phyloP scores from a whole-genome alignment of 345 rosid species.

The Garcia nutans region DNA sequence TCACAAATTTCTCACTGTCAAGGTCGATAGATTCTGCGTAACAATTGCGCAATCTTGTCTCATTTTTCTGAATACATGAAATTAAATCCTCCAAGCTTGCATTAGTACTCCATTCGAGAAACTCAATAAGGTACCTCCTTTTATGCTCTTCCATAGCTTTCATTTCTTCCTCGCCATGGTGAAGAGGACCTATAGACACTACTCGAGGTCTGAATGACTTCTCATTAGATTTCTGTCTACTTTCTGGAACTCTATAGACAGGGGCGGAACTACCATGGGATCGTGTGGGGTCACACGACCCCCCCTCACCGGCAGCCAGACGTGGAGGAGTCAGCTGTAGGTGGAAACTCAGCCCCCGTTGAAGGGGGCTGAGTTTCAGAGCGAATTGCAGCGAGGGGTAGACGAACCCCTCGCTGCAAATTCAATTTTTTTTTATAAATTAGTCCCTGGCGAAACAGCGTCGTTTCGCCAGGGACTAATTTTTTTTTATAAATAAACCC shows the following conservation, averaged over 20 bases:
- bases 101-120: not conserved
- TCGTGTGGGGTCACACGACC: too few species aligned
- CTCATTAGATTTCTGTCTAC: not conserved
- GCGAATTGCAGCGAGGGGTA: too few species aligned
- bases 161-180: constrained; percentile 9
- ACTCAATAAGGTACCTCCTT: constrained; percentile 5
- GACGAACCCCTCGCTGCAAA: too few species aligned
- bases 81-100: not conserved
- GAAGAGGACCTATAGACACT: constrained; percentile 22
- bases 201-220: constrained; percentile 16
- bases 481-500: too few species aligned
- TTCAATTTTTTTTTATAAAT: too few species aligned
- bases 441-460: too few species aligned
- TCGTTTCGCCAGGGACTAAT: too few species aligned
- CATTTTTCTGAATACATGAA: not conserved
- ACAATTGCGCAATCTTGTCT: constrained; percentile 2
- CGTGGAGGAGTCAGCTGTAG: too few species aligned
- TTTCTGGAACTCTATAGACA: constrained; percentile 19
- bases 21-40: constrained; percentile 11
- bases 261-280: too few species aligned
- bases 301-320: too few species aligned
- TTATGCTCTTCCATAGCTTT: constrained; percentile 17
- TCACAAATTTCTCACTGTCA: not conserved
- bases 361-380: too few species aligned
- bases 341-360: too few species aligned